Percentiles rank a stretch among this genome's conserved stretches.
These are phyloP conservation scores for Paraleonurus japonicus DNA, from an alignment of 257 asterid species.

Conservation along the genomic window DNA sequence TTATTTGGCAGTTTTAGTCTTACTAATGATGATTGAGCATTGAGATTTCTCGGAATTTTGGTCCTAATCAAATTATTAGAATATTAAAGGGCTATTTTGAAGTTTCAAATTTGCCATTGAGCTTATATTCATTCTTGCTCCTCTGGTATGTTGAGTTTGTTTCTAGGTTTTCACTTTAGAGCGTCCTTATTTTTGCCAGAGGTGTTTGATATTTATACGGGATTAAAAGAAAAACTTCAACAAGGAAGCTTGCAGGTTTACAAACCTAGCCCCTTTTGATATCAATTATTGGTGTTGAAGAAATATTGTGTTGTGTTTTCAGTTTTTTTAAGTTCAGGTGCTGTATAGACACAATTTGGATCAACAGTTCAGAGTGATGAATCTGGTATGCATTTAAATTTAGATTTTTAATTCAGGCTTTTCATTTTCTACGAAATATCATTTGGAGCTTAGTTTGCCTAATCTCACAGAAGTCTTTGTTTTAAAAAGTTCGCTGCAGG, in stretches of 20 bases:
- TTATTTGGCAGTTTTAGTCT: background rate
- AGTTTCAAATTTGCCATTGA: background rate
- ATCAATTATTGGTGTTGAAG: conserved; percentile 3
- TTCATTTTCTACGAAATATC: background rate
- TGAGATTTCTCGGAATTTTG: too few species aligned
- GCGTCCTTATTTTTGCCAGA: conserved; percentile 82
- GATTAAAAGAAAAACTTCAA: conserved; percentile 70
- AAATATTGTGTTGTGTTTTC: background rate
- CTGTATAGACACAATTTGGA: conserved; percentile 78
- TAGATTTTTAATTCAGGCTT: background rate
- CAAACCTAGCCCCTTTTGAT: background rate
- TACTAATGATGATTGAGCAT: background rate
- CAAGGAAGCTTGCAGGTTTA: conserved; percentile 97
- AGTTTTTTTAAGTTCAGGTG: conserved; percentile 41
- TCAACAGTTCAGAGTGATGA: conserved; percentile 26
- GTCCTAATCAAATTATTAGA: background rate
- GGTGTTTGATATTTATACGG: conserved; percentile 63
- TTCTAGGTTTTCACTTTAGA: conserved; percentile 32
- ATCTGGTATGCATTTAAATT: conserved; percentile 15
- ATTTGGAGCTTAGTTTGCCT: background rate
- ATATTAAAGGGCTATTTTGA: background rate
- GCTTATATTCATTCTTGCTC: conserved; percentile 10
- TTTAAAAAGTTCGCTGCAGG: too few species aligned
- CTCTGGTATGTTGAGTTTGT: conserved; percentile 9
- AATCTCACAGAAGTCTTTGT: background rate